These are phyloP conservation scores for Volvox reticuliferus DNA, from an alignment of 139 green algal species.

Conservation along the genomic window DNA sequence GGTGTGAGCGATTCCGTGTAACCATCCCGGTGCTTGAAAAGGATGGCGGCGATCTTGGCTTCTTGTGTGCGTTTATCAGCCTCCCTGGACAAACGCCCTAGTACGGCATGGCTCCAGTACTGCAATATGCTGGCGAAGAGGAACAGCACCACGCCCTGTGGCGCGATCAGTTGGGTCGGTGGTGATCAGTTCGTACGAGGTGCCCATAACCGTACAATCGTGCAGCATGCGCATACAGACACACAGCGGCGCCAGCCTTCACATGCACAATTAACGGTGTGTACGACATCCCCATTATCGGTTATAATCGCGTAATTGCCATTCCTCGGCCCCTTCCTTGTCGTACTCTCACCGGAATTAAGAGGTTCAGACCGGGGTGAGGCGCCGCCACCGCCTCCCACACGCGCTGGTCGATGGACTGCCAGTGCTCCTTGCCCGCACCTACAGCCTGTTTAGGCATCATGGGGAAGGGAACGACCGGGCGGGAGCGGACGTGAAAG, in stretches of 20 bases:
- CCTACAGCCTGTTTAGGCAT: slow-evolving; percentile 26
- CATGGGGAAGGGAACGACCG: too few relatives aligned
- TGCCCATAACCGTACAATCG: too few relatives aligned
- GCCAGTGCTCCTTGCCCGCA: background rate
- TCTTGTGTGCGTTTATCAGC: slow-evolving; percentile 6
- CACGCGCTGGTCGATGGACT: slow-evolving; percentile 13
- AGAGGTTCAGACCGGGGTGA: background rate
- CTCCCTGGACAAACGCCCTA: slow-evolving; percentile 60
- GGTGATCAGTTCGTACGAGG: too few relatives aligned
- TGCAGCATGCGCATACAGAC: too few relatives aligned
- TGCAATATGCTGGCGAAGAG: slow-evolving; percentile 70
- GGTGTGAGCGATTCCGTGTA: background rate
- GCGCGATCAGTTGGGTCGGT: background rate
- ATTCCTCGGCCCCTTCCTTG: too few relatives aligned
- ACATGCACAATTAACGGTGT: too few relatives aligned
- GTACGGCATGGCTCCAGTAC: slow-evolving; percentile 62
- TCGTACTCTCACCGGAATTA: background rate
- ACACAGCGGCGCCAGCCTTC: too few relatives aligned
- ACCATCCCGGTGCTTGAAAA: background rate
- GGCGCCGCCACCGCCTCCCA: background rate
- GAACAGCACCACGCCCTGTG: slow-evolving; percentile 64
- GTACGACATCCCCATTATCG: too few relatives aligned
- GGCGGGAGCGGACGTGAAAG: too few relatives aligned
- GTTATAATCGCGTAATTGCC: too few relatives aligned
- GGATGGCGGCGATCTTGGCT: background rate